Evolutionary conservation across 192 early-diverging fungal species (phyloP).

Genomic region (Umbelopsis vinacea): DNA sequence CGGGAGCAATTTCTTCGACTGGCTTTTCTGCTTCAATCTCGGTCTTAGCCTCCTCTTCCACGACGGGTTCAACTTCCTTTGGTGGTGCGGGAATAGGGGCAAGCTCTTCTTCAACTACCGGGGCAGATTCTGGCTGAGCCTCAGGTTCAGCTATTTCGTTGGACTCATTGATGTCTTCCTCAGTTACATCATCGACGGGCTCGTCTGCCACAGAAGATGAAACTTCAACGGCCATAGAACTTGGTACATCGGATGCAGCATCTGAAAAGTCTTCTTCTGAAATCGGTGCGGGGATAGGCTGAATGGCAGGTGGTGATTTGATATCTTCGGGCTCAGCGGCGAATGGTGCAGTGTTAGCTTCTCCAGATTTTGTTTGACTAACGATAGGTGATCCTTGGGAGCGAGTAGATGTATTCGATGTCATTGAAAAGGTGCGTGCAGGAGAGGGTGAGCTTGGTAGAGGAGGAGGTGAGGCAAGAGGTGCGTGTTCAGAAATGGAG

Average conservation of each 20-base stretch:
- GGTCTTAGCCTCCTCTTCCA: not conserved
- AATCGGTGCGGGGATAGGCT: not conserved
- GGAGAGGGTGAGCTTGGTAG: conserved; percentile 12
- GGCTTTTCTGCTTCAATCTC: not conserved
- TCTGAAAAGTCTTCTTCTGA: not conserved
- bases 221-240: conserved; percentile 14
- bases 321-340: not conserved
- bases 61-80: not conserved
- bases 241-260: conserved; percentile 7
- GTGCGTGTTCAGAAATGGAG: conserved; percentile 1
- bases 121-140: not conserved
- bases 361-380: not conserved
- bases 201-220: conserved; percentile 7
- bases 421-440: not conserved
- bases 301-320: not conserved
- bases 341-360: not conserved
- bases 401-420: not conserved
- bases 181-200: not conserved
- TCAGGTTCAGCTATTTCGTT: not conserved
- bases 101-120: not conserved
- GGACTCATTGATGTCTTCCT: not conserved
- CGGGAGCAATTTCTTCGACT: not conserved
- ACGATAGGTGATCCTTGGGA: not conserved
- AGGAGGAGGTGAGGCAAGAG: conserved; percentile 12
- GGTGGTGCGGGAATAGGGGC: not conserved